Percentiles rank a stretch among this genome's conserved stretches.
These are phyloP conservation scores for Colletotrichum sp. DNA, from an alignment of 2,329 filamentous ascomycete genomes.

Conservation along the genomic window DNA sequence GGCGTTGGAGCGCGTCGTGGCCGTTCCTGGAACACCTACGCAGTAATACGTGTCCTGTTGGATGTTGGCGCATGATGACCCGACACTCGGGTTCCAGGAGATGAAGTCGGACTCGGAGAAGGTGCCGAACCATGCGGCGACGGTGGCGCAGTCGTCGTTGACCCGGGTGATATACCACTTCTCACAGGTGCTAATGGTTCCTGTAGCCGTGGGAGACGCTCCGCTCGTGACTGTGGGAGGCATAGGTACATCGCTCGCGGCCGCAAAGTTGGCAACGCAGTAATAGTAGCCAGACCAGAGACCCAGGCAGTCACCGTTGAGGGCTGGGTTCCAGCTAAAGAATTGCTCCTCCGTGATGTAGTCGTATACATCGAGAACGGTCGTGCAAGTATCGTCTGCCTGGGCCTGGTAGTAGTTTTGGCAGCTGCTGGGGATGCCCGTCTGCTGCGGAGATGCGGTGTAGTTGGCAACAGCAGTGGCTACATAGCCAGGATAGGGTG, in stretches of 20 bases:
- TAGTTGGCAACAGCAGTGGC: slow-evolving; percentile 3
- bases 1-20: not conserved
- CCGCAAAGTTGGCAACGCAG: slow-evolving; percentile 21
- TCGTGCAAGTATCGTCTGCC: slow-evolving; percentile 15
- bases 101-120: not conserved
- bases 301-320: slow-evolving; percentile 26
- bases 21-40: not conserved
- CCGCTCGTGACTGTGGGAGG: not conserved
- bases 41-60: not conserved
- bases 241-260: not conserved
- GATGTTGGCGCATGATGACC: not conserved
- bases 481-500: not conserved
- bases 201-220: not conserved
- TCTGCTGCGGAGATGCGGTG: not conserved
- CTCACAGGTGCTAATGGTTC: not conserved
- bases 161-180: not conserved
- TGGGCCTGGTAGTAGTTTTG: slow-evolving; percentile 8
- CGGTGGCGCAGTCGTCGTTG: not conserved
- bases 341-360: slow-evolving; percentile 28
- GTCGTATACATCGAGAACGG: slow-evolving; percentile 10
- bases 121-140: not conserved
- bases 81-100: not conserved
- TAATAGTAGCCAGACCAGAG: slow-evolving; percentile 26
- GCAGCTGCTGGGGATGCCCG: slow-evolving; percentile 15
- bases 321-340: slow-evolving; percentile 29